These are phyloP conservation scores for Solanum megistacrolobum DNA, from an alignment of 257 asterid genomes.

Conservation along the genomic window DNA sequence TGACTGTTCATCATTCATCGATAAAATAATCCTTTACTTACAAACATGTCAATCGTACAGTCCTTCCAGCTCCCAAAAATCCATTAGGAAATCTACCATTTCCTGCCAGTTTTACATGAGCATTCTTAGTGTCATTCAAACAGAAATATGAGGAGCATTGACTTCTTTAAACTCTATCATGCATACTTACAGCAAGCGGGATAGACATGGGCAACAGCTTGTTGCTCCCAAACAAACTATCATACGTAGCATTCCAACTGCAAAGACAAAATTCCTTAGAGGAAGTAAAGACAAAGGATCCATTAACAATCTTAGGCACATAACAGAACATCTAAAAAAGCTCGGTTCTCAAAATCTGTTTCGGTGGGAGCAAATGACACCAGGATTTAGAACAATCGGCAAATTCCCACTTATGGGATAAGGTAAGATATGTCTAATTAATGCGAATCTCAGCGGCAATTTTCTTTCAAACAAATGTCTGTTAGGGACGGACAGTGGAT, in stretches of 20 bases:
- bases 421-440: neutral
- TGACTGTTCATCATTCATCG: neutral
- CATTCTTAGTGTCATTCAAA: neutral
- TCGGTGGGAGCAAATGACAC: neutral
- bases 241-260: constrained; percentile 85
- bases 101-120: constrained; percentile 16
- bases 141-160: neutral
- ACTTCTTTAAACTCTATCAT: neutral
- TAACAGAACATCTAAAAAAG: neutral
- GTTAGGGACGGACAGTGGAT: neutral
- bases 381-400: neutral
- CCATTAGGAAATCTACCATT: constrained; percentile 29
- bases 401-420: neutral
- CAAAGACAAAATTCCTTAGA: constrained; percentile 33
- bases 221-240: constrained; percentile 71
- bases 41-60: constrained; percentile 12
- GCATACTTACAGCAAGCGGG: constrained; percentile 59
- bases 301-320: neutral
- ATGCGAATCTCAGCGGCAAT: neutral
- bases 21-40: neutral
- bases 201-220: constrained; percentile 59
- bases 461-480: neutral
- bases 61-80: constrained; percentile 36
- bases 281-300: neutral
- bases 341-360: neutral